A percentile compares a stretch with the other conserved stretches of the same genome.
Evolutionary conservation across 495 filamentous ascomycete genomes (phyloP).

Genomic region (Sporormia fimetaria): DNA sequence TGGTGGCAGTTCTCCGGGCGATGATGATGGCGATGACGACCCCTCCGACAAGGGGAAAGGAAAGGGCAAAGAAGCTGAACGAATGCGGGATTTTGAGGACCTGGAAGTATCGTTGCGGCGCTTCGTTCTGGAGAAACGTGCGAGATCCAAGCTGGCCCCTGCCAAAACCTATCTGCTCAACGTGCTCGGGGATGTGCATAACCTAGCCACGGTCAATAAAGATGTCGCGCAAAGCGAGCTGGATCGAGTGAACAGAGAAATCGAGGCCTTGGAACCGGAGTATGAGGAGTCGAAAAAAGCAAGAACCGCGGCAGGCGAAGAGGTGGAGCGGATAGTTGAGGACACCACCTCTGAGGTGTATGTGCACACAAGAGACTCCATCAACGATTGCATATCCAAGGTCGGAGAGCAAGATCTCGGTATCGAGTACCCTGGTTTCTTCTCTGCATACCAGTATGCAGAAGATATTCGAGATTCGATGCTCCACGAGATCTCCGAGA

Average conservation of each 20-base stretch:
- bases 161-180: slow-evolving; percentile 96
- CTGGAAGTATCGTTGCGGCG: slow-evolving; percentile 79
- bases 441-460: slow-evolving; percentile 79
- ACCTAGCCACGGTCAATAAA: slow-evolving; percentile 73
- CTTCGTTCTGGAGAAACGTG: slow-evolving; percentile 93
- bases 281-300: slow-evolving; percentile 76
- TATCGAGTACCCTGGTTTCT: slow-evolving; percentile 75
- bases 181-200: slow-evolving; percentile 71
- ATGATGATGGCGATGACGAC: slow-evolving; percentile 42
- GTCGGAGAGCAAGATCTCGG: slow-evolving; percentile 69
- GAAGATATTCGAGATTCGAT: slow-evolving; percentile 86
- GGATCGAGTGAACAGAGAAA: slow-evolving; percentile 66
- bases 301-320: slow-evolving; percentile 66
- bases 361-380: slow-evolving; percentile 59
- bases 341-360: slow-evolving; percentile 76
- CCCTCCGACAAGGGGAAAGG: slow-evolving; percentile 46
- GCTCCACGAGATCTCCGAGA: slow-evolving; percentile 69
- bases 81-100: slow-evolving; percentile 75
- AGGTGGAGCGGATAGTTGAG: slow-evolving; percentile 72
- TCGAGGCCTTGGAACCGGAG: slow-evolving; percentile 71
- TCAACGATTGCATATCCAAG: slow-evolving; percentile 57
- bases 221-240: slow-evolving; percentile 80
- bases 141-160: slow-evolving; percentile 87
- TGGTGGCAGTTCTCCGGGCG: slow-evolving; percentile 48
- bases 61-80: slow-evolving; percentile 82